Evolutionary conservation across 371 early-diverging fungal species (phyloP), one percentile per base, ranked within the genome.

Genomic region (Apophysomyces trapeziformis): DNA sequence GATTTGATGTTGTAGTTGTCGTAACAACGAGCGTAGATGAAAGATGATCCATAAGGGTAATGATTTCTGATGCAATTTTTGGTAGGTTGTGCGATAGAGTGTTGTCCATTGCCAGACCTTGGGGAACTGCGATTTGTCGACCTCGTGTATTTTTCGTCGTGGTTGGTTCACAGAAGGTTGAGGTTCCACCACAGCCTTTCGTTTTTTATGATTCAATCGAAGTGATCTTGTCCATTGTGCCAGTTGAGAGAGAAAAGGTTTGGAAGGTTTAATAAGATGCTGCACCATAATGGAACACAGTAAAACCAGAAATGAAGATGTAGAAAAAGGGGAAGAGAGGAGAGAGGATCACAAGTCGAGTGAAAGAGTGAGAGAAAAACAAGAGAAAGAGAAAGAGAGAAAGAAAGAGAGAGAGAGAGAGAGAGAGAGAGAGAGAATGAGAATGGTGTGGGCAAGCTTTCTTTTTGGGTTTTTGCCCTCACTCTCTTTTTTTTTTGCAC

Each of bases 91-190:
- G 1, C 54, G 54, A 21, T 50, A 50, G 21, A 50, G 54, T 9
- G 54, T 50, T 16, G 54, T 50, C 54, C 54, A 50, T 50, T 50
- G 54, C 54, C 54, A 50, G 54, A 50, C 16, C 9, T 26, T 50
- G 21, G 54, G 54, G 21, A 50, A 50, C 21, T 50, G 54, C 2
- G 54, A 21, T 50, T 26, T n/a, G 21, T 50, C 54, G 5, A 50
- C 54, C 54, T 50, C 54, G 54, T 50, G 54, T n/a, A 50, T 18
- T 50, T 50, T 50, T 9, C 54, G 54, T 50, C 54, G 54, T 50
- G 54, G 54, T 50, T 50, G 54, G 54, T 5, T 26, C 21, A 26
- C 9, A 21, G 54, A 9, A 7, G n/a, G 11, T 26, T 50, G 54
- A 18, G 54, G 54, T 50, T 50, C 21, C 21, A 50, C 54, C 21